Base-by-base conservation (phyloP, 2,329 filamentous ascomycete species). In the Acephala macrosclerotiorum region DNA sequence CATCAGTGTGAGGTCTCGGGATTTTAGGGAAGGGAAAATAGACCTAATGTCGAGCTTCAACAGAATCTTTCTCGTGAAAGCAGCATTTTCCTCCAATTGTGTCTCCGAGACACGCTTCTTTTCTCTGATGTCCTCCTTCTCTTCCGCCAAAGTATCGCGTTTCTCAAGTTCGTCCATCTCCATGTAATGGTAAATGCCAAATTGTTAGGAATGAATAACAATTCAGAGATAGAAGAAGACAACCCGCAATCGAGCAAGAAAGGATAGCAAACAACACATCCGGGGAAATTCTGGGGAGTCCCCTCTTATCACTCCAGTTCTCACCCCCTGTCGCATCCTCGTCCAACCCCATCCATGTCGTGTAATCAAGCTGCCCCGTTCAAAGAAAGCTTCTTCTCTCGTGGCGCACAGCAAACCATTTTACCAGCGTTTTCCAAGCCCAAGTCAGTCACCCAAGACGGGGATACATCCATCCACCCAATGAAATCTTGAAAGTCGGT, bases 41-140 rank as follows among this genome's bases (percentile, higher is more conserved):
- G 68, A 83, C 84, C 83, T 81, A 25, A 81, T 78, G 75, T 87
- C 85, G 67, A 86, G 79, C 75, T 87, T 87, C 72, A 81, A 80
- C 20, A 88, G 74, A 29, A 87, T 74, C 56, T 74, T 79, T 35
- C 80, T 77, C 20, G 79, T 81, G 66, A 84, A 68, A 14, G 67
- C 72, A 11, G 64, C 53, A 63, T 72, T 63, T 1, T 58, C 64
- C 1, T 51, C 40, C 26, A 29, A 18, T 18, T 58, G 60, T 3
- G 26, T 36, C 18, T n/a, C 40, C 4, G 47, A 14, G n/a, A 26
- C 56, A 1, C 47, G 38, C 14, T 53, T 42, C 38, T 66, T 65
- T 14, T 66, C 58, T 8, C 42, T 18, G 14, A 51, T n/a, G 33
- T 36, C 40, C 22, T 66, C 67, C 20, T 69, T 67, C 45, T 66